phyloP scores from a whole-genome alignment of 208 protist genomes.

The Trypanosoma mega region DNA sequence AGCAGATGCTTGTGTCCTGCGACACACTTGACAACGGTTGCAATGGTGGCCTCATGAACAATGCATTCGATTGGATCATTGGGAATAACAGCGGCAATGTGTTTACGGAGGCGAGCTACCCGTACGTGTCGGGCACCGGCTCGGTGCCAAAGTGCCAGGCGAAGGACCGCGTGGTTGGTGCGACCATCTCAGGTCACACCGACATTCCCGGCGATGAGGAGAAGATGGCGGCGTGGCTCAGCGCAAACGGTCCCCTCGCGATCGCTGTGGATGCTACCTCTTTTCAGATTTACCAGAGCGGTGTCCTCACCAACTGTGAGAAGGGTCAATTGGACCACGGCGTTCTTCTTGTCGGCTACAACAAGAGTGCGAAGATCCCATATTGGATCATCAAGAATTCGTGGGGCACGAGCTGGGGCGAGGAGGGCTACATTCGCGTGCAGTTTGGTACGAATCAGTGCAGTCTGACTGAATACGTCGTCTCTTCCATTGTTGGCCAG shows the following conservation, averaged over 20 bases:
- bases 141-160: constrained; percentile 6
- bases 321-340: constrained; percentile 74
- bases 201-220: constrained; percentile 68
- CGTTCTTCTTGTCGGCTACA: constrained; percentile 82
- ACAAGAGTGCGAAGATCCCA: constrained; percentile 32
- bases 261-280: constrained; percentile 90
- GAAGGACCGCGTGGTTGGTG: constrained; percentile 34
- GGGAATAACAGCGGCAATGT: constrained; percentile 58
- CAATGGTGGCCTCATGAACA: constrained; percentile 90
- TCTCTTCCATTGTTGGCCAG: constrained; percentile 12
- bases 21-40: constrained; percentile 84
- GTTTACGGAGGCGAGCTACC: constrained; percentile 81
- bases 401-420: constrained; percentile 73
- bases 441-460: constrained; percentile 46
- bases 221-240: constrained; percentile 65
- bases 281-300: constrained; percentile 78
- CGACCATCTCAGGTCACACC: constrained; percentile 57
- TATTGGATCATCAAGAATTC: constrained; percentile 93
- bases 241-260: constrained; percentile 71
- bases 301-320: constrained; percentile 68
- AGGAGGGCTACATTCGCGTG: constrained; percentile 74
- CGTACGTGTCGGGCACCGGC: constrained; percentile 75
- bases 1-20: constrained; percentile 95
- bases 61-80: constrained; percentile 84
- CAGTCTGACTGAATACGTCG: constrained; percentile 33